A percentile compares a stretch with the other conserved stretches of the same genome.
Evolutionary conservation across 768 basidiomycete species (phyloP).

Genomic region (Dictyophora rubrovolvata): DNA sequence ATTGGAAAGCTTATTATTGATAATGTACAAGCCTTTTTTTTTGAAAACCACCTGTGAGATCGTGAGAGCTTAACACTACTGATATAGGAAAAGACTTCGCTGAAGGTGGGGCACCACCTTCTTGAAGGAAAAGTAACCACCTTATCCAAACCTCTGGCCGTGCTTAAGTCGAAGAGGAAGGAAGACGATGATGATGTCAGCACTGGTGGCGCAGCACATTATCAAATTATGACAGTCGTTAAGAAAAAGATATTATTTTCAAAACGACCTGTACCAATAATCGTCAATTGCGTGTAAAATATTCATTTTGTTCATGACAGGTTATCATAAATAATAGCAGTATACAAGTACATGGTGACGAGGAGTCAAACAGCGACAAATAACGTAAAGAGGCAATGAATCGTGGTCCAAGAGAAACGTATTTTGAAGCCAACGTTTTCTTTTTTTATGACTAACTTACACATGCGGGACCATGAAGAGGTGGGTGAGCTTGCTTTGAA

Average conservation of each 20-base stretch:
- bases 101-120: constrained; percentile 80
- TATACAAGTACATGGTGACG: not conserved
- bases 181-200: constrained; percentile 17
- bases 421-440: no score
- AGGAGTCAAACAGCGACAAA: not conserved
- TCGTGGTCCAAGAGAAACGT: no score
- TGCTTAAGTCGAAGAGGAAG: constrained; percentile 31
- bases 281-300: constrained; percentile 15
- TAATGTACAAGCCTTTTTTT: no score
- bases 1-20: constrained; percentile 71
- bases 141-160: constrained; percentile 73
- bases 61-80: not conserved
- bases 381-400: no score
- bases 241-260: constrained; percentile 77
- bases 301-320: not conserved
- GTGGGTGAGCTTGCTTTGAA: no score
- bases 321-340: not conserved
- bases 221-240: constrained; percentile 61
- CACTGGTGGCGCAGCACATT: constrained; percentile 23
- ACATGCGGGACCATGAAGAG: no score
- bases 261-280: constrained; percentile 70
- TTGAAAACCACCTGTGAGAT: not conserved
- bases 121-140: constrained; percentile 77
- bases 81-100: constrained; percentile 60
- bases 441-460: no score